Evolutionary conservation across 768 basidiomycete species (phyloP), one percentile per base, ranked within the genome.

Genomic region (Auriscalpium vulgare): DNA sequence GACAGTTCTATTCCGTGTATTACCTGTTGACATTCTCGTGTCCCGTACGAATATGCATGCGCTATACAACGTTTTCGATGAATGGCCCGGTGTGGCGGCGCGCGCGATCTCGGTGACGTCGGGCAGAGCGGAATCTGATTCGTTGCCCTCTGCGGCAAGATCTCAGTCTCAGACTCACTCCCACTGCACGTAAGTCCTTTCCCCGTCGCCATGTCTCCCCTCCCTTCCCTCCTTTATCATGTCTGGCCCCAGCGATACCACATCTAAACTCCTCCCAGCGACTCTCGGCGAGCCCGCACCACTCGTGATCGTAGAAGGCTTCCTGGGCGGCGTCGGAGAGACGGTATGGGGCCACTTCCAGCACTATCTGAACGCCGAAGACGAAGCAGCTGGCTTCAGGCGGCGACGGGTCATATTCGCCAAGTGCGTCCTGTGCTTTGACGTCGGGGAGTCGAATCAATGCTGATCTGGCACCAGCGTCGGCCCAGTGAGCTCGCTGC

Each of bases 401-500:
- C 51, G 50, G 5, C 62, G 71, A 44, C 62, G 66, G 48, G 62
- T 65, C 16, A 66, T 71, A 29, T 68, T 72, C 51, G 67, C 67
- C 1, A 65, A 63, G 71, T 69, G 37, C 43, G 69, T 52, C 0
- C 14, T 55, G 14, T 50, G n/a, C 16, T 4, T n/a, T 45, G n/a
- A 29, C 37, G 21, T 21, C 29, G 4, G 4, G 29, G 29, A 29
- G 7, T 29, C 5, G 23, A 29, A 29, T 29, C 23, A 23, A 58
- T 58, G 3, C 58, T 68, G 16, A 51, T 40, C 13, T 17, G 29
- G 34, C 7, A 10, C 21, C 47, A 80, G 78, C 49, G 72, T 78
- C 6, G 79, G 79, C 1, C 76, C 78, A 29, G 76, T 78, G 37
- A 78, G 78, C 63, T 79, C 77, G 1, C 58, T 81, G 47, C 78